A percentile compares a stretch with the other conserved stretches of the same genome.
These are phyloP conservation scores for Harrya chromipes DNA, from an alignment of 768 basidiomycete genomes.

Conservation along the genomic window DNA sequence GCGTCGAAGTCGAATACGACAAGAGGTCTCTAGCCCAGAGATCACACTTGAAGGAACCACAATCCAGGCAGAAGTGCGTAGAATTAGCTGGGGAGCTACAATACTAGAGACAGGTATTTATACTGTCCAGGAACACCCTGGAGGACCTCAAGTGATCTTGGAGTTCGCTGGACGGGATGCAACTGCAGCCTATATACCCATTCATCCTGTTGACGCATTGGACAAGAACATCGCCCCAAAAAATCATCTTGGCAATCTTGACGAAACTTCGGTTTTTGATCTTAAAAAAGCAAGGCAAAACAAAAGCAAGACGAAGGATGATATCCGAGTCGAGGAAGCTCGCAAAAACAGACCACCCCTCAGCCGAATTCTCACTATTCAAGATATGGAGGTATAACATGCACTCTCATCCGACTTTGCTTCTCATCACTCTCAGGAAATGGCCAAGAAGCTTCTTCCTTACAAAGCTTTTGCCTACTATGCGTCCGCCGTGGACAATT, in stretches of 20 bases:
- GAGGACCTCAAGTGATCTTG: slow-evolving; percentile 81
- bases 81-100: too few relatives aligned
- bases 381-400: slow-evolving; percentile 71
- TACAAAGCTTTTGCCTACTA: slow-evolving; percentile 82
- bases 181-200: slow-evolving; percentile 71
- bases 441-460: slow-evolving; percentile 70
- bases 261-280: slow-evolving; percentile 40
- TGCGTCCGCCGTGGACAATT: slow-evolving; percentile 83
- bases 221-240: slow-evolving; percentile 64
- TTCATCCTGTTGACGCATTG: slow-evolving; percentile 85
- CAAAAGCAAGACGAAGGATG: slow-evolving; percentile 61
- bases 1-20: too few relatives aligned
- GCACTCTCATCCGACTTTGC: neutral
- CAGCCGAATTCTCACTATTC: slow-evolving; percentile 65
- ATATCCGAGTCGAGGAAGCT: slow-evolving; percentile 63
- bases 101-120: too few relatives aligned
- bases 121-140: slow-evolving; percentile 74
- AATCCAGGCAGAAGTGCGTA: too few relatives aligned
- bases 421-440: slow-evolving; percentile 39
- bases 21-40: too few relatives aligned
- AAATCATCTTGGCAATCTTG: slow-evolving; percentile 70
- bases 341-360: slow-evolving; percentile 61
- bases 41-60: too few relatives aligned
- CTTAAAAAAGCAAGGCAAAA: slow-evolving; percentile 38
- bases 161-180: slow-evolving; percentile 86